Conservation (phyloP, 2,329 filamentous ascomycete genomes). For the Cytospora paraplurivora region DNA sequence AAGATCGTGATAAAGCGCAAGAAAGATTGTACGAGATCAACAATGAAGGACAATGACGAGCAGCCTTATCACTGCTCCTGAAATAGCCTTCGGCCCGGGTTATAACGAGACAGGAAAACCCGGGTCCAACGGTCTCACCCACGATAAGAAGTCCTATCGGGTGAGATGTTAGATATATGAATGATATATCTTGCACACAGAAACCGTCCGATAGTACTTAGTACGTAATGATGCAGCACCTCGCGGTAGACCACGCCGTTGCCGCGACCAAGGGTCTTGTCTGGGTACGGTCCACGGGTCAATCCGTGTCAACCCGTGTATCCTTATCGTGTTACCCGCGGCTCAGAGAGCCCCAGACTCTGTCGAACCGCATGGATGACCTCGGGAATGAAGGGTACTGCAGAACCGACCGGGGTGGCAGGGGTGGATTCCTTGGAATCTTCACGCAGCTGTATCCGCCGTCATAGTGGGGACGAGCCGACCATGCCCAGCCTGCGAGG, state of each 20-base stretch:
- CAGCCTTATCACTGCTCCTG: not conserved
- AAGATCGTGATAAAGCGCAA: not conserved
- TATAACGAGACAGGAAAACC: constrained; percentile 3
- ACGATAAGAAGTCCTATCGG: constrained; percentile 13
- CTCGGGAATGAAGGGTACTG: not conserved
- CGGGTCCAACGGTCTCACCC: not conserved
- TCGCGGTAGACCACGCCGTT: not conserved
- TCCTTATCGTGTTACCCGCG: no score
- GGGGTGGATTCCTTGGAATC: no score
- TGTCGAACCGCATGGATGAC: no score
- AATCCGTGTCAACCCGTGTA: no score
- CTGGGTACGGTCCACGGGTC: not conserved
- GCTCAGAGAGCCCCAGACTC: no score
- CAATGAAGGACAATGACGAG: not conserved
- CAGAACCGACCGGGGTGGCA: no score
- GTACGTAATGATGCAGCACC: constrained; percentile 23
- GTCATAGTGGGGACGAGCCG: constrained; percentile 11
- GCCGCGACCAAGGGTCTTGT: not conserved
- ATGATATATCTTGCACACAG: constrained; percentile 11
- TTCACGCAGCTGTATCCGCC: not conserved
- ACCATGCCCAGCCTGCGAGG: not conserved
- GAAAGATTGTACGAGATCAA: not conserved
- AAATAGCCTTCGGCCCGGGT: constrained; percentile 4
- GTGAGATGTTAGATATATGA: not conserved
- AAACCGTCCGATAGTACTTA: constrained; percentile 3